These are phyloP conservation scores for Verticillium longisporum DNA, from an alignment of 2,329 filamentous ascomycete genomes.

Conservation along the genomic window DNA sequence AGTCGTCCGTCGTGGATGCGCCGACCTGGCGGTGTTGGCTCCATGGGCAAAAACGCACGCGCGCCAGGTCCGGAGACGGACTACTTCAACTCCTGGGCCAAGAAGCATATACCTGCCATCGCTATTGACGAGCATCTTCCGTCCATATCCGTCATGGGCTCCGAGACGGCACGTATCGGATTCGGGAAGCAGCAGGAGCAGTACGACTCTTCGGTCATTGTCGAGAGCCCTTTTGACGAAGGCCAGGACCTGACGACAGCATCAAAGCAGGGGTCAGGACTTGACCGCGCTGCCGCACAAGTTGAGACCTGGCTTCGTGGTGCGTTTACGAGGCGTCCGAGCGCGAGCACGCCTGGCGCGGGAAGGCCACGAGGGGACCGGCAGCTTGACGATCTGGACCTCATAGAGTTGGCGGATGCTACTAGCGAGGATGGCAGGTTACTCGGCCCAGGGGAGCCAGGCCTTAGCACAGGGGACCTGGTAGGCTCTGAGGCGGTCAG, in stretches of 20 bases:
- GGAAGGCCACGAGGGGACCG: slow-evolving; percentile 17
- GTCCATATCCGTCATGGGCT: slow-evolving; percentile 58
- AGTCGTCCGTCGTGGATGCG: slow-evolving; percentile 57
- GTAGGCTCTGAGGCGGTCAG: background rate
- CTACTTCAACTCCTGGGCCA: slow-evolving; percentile 75
- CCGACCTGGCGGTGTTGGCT: slow-evolving; percentile 83
- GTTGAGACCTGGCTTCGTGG: slow-evolving; percentile 89
- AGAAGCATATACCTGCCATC: slow-evolving; percentile 73
- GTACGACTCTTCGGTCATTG: slow-evolving; percentile 25
- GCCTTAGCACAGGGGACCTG: slow-evolving; percentile 3
- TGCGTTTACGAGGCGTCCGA: slow-evolving; percentile 61
- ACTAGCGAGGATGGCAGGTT: slow-evolving; percentile 45
- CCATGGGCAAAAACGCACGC: slow-evolving; percentile 63
- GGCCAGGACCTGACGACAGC: slow-evolving; percentile 33
- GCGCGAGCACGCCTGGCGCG: slow-evolving; percentile 22
- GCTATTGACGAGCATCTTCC: slow-evolving; percentile 60
- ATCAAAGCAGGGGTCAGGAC: slow-evolving; percentile 41
- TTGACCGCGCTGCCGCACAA: slow-evolving; percentile 80
- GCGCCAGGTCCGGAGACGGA: slow-evolving; percentile 79
- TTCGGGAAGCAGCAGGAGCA: slow-evolving; percentile 25
- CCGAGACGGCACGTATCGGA: slow-evolving; percentile 52
- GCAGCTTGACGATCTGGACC: slow-evolving; percentile 46
- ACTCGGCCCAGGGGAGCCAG: slow-evolving; percentile 7
- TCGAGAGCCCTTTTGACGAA: slow-evolving; percentile 44
- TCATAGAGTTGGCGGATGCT: slow-evolving; percentile 66